Percentiles rank a stretch among this genome's conserved stretches.
phyloP scores from a whole-genome alignment of 495 filamentous ascomycete species.

The Tricharina praecox region DNA sequence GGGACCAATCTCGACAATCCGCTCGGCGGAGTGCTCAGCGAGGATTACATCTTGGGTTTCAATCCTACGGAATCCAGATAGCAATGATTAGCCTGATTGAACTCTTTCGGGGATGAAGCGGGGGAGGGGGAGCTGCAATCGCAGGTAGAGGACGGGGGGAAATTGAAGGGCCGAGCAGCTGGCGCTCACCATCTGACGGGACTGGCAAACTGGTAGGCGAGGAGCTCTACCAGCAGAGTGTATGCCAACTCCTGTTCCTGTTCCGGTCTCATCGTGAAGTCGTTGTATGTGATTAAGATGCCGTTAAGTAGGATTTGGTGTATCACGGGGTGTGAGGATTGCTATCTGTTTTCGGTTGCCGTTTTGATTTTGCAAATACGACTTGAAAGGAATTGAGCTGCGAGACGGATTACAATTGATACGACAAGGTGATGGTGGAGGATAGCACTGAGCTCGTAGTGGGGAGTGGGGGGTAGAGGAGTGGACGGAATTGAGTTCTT shows the following conservation, averaged over 20 bases:
- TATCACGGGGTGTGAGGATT: too few species aligned
- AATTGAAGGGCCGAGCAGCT: not conserved
- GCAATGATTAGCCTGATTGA: not conserved
- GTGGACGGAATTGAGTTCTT: not conserved
- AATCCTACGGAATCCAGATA: conserved; percentile 37
- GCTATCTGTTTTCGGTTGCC: too few species aligned
- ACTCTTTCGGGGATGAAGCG: not conserved
- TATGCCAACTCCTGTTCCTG: conserved; percentile 96
- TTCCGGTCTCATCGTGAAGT: conserved; percentile 88
- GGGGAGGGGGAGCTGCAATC: too few species aligned
- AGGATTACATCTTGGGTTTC: conserved; percentile 99
- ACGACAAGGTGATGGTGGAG: not conserved
- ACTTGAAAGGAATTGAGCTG: not conserved
- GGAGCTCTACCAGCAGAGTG: conserved; percentile 90
- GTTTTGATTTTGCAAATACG: too few species aligned
- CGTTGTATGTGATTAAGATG: too few species aligned
- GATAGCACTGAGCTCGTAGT: not conserved
- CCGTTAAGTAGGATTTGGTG: too few species aligned
- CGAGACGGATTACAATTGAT: conserved; percentile 5
- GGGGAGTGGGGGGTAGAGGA: not conserved
- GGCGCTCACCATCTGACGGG: conserved; percentile 63
- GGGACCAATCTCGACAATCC: conserved; percentile 93
- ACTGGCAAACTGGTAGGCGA: conserved; percentile 97
- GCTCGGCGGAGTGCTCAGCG: conserved; percentile 83
- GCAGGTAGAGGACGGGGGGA: too few species aligned